Evolutionary conservation across 73 alveolate species (phyloP).

Genomic region (Blepharisma japonicum): DNA sequence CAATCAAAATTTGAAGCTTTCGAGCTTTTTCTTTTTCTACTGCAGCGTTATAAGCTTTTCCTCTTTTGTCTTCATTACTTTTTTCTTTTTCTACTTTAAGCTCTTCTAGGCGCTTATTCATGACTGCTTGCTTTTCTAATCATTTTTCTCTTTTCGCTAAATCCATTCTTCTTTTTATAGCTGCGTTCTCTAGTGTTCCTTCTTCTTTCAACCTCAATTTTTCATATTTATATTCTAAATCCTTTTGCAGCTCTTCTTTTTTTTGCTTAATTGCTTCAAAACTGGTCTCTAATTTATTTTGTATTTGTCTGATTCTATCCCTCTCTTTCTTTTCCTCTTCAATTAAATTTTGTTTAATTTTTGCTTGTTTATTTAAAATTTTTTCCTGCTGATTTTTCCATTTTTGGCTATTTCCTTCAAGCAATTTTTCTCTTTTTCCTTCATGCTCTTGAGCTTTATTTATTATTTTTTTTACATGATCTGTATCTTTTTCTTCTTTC

Average conservation of each 20-base stretch:
- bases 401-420: background rate
- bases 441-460: background rate
- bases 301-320: background rate
- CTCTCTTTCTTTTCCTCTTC: background rate
- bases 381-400: background rate
- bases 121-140: background rate
- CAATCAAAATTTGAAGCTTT: background rate
- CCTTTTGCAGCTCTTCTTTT: background rate
- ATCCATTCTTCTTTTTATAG: background rate
- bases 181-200: slow-evolving; percentile 15
- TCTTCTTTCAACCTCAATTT: slow-evolving; percentile 3
- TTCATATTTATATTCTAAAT: slow-evolving; percentile 2
- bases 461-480: background rate
- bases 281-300: background rate
- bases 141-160: background rate
- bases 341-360: slow-evolving; percentile 18
- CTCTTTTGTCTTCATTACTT: slow-evolving; percentile 9
- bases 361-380: background rate
- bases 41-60: background rate
- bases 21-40: background rate
- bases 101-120: background rate
- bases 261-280: background rate
- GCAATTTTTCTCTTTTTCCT: background rate
- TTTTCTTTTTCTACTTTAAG: background rate
- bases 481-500: background rate